Evolutionary conservation across 495 filamentous ascomycete genomes (phyloP), one percentile per base, ranked within the genome.

Genomic region (Neurospora pannonica): DNA sequence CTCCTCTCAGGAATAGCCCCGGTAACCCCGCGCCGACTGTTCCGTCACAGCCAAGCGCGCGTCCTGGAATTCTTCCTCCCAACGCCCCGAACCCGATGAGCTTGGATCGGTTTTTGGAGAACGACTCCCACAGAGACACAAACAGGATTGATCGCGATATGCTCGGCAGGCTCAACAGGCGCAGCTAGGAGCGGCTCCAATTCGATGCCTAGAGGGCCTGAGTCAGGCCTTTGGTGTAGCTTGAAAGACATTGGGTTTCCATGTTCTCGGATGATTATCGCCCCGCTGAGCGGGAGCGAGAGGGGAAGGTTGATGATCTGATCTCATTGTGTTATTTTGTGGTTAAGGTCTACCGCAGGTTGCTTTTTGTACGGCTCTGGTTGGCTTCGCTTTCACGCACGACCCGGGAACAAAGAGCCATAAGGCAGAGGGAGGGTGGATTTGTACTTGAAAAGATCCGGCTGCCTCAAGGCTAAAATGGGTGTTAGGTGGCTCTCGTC

Each of bases 111-210:
- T 76, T 87, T 70, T 82, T 87, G 75, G 78, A 75, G 43, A 38
- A 70, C 42, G 78, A 76, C 36, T 76, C 78, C 38, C 74, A 73
- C 43, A 70, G 77, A 71, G 70, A 71, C 71, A 74, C 36, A 54
- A 76, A 78, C 60, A 78, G 83, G 34, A 86, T 87, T 38, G 85
- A 87, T 72, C 78, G 78, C 31, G 81, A 75, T 73, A 87, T 87
- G 85, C 75, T 87, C 21, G 82, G 81, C 21, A 76, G 76, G 36
- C 60, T 82, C 48, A 75, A 78, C 36, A 72, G 78, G 40, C 78
- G 78, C 13, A 72, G 75, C 28, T 78, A 72, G 19, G 73, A 21
- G 42, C 34, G 10, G 17, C 38, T 38, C 21, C 28, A 15, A 24
- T 15, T 19, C 24, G 38, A 19, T 43, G 38, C 15, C 39, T 13